Base-by-base conservation (phyloP, 2,329 filamentous ascomycete species). In the Diaporthe caulivora region DNA sequence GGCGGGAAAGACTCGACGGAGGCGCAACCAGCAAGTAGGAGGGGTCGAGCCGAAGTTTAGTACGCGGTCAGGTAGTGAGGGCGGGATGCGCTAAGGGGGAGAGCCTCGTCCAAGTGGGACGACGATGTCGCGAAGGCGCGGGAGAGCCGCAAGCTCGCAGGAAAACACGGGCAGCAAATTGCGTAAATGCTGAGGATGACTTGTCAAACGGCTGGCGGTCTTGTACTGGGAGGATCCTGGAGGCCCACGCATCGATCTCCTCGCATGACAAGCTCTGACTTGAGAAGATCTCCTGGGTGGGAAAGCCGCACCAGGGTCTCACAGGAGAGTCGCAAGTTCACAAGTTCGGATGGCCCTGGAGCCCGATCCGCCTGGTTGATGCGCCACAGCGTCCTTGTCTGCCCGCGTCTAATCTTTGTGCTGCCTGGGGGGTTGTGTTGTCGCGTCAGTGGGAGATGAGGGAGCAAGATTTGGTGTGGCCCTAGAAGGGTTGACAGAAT, bases 231-330 rank as follows among this genome's bases (percentile, higher is more conserved):
- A 76, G 76, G 74, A 79, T 78, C 78, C 78, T 72, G 74, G 78
- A 75, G 74, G 74, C 58, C 67, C 58, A 76, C 68, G 70, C 76
- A 68, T 75, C 71, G 75, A 77, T 72, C 74, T 62, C 64, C 74
- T 73, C 74, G 72, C 72, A 74, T 64, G 69, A 70, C 68, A 76
- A 73, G 70, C 51, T 54, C 74, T 74, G 72, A 65, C 70, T 73
- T 74, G 68, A 54, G 74, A 76, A 71, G 71, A 68, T 73, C 53
- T 71, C 70, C 60, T 81, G 77, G 79, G 79, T 79, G 79, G 79
- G 78, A 80, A 83, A 83, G 81, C 83, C 81, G 80, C 82, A 83
- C 82, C 82, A 84, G 81, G 82, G 83, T 82, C 79, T 82, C 79
- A 79, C 79, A 76, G 81, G 76, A 69, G 68, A 75, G 72, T 75